Evolutionary conservation across 2,329 filamentous ascomycete genomes (phyloP).

Genomic region (Arthrobotrys megalospora): DNA sequence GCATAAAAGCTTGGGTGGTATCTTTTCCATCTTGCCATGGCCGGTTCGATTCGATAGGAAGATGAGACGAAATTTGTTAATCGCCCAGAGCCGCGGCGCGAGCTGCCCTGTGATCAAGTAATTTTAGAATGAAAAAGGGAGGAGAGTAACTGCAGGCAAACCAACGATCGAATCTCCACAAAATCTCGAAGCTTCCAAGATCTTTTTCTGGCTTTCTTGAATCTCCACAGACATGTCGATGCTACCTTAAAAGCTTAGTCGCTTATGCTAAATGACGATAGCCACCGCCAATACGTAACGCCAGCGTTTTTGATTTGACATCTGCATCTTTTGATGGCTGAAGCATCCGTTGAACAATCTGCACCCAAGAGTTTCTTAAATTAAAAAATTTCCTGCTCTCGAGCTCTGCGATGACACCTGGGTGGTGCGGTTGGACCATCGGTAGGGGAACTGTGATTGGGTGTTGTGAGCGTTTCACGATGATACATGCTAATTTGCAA

Average conservation of each 20-base stretch:
- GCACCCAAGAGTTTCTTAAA: constrained; percentile 27
- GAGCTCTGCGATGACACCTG: constrained; percentile 28
- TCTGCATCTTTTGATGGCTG: constrained; percentile 5
- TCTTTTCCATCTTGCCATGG: constrained; percentile 22
- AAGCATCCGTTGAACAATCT: constrained; percentile 10
- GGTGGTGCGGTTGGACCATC: constrained; percentile 31
- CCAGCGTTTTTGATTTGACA: constrained; percentile 17
- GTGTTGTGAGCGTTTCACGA: constrained; percentile 55
- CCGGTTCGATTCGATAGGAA: constrained; percentile 28
- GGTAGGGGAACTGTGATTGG: constrained; percentile 44
- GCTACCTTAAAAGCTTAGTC: constrained; percentile 8
- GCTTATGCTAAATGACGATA: not conserved
- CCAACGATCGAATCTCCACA: constrained; percentile 36
- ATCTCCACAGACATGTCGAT: constrained; percentile 15
- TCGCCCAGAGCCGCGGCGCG: constrained; percentile 29
- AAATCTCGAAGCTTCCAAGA: constrained; percentile 21
- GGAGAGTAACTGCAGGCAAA: not conserved
- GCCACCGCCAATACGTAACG: constrained; percentile 19
- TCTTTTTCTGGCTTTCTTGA: constrained; percentile 1
- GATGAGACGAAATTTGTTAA: constrained; percentile 36
- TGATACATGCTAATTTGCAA: constrained; percentile 57
- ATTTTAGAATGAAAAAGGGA: constrained; percentile 37
- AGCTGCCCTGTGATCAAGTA: constrained; percentile 15
- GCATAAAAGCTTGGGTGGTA: constrained; percentile 24
- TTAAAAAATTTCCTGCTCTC: constrained; percentile 38